Evolutionary conservation across 225 moss, liverwort and hornwort genomes (phyloP).

Genomic region (Sphagnum tenellum): DNA sequence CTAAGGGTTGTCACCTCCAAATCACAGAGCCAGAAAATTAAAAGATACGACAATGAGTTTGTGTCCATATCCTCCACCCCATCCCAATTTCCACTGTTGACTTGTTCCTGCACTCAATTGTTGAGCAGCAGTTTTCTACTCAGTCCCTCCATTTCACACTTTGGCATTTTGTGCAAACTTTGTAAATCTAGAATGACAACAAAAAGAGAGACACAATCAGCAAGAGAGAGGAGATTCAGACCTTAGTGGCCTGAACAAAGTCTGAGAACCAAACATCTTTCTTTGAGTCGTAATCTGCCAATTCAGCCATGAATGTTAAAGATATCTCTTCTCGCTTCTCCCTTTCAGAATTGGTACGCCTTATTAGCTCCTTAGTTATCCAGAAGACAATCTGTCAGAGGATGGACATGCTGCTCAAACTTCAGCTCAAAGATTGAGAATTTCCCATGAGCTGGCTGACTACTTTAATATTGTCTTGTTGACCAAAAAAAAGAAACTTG

Average conservation of each 20-base stretch:
- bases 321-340: conserved; percentile 44
- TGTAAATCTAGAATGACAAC: too few species aligned
- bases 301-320: conserved; percentile 42
- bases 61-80: conserved; percentile 40
- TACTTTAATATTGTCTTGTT: too few species aligned
- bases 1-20: conserved; percentile 24
- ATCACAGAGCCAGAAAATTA: conserved; percentile 50
- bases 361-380: conserved; percentile 53
- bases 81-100: conserved; percentile 44
- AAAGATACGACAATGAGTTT: conserved; percentile 38
- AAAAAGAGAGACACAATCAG: too few species aligned
- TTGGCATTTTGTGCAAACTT: too few species aligned
- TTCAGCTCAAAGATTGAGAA: too few species aligned
- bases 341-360: conserved; percentile 24
- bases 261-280: conserved; percentile 10
- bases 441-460: too few species aligned
- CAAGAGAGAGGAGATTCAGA: background rate
- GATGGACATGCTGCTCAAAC: too few species aligned
- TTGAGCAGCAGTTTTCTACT: too few species aligned
- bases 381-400: conserved; percentile 40
- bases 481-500: too few species aligned
- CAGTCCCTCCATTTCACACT: too few species aligned
- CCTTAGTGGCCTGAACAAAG: conserved; percentile 10
- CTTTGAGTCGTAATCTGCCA: conserved; percentile 11
- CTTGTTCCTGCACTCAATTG: conserved; percentile 17